These are phyloP conservation scores for Suillus clintonianus DNA, from an alignment of 768 basidiomycete genomes.

Conservation along the genomic window DNA sequence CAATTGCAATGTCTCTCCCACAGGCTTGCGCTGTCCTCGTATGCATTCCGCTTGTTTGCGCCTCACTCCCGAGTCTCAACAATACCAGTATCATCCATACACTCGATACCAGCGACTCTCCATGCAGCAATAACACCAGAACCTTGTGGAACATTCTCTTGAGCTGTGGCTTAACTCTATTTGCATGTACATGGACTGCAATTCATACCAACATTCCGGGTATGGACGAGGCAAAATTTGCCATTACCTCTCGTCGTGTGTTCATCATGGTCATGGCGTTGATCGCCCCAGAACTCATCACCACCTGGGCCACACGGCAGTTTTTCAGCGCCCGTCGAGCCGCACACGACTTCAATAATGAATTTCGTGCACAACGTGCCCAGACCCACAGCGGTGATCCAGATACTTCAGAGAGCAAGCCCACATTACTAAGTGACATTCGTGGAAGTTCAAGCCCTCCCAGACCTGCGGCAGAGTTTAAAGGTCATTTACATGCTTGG, in stretches of 20 bases:
- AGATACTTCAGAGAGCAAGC: no score
- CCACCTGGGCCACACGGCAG: conserved; percentile 30
- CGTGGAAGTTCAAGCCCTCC: not conserved
- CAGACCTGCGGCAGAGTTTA: not conserved
- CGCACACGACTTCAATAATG: not conserved
- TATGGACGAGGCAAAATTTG: conserved; percentile 8
- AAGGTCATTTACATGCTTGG: not conserved
- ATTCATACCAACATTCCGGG: conserved; percentile 31
- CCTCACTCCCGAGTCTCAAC: not conserved
- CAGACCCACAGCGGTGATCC: not conserved
- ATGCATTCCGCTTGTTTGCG: not conserved
- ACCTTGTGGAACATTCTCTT: conserved; percentile 19
- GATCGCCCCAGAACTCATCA: conserved; percentile 30
- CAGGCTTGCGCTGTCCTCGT: not conserved
- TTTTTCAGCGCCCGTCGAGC: conserved; percentile 14
- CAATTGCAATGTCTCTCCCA: no score
- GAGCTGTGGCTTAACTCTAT: conserved; percentile 30
- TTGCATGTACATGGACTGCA: conserved; percentile 32
- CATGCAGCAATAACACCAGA: conserved; percentile 5
- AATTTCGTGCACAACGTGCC: not conserved
- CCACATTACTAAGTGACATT: not conserved
- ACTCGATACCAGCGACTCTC: not conserved
- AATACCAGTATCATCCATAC: not conserved
- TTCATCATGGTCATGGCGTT: conserved; percentile 21
- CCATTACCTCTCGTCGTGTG: conserved; percentile 6